Conservation (phyloP, 192 early-diverging fungal species). For the Coemansia guatemalensis region DNA sequence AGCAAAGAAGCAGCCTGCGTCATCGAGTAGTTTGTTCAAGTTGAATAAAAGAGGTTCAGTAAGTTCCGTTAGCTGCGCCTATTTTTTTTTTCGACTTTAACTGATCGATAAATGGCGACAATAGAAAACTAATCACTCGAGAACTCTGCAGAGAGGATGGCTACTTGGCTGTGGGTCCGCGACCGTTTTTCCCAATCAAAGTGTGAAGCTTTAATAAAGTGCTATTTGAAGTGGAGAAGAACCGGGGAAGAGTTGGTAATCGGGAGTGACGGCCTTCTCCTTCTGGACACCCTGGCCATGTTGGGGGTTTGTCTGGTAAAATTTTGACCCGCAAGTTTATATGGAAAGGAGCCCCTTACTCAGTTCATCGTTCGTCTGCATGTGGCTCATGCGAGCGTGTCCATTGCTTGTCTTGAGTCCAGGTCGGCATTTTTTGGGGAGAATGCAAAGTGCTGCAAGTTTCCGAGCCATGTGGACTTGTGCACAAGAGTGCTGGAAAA, state of each 20-base stretch:
- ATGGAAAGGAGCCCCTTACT: not conserved
- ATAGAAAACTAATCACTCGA: not conserved
- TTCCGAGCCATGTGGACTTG: conserved; percentile 22
- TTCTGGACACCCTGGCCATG: not conserved
- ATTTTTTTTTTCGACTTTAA: not conserved
- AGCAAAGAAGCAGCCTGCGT: conserved; percentile 34
- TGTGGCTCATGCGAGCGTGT: not conserved
- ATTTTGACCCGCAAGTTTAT: not conserved
- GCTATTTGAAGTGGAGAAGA: not conserved
- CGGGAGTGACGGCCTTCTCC: not conserved
- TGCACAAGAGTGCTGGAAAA: not conserved
- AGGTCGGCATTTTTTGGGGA: not conserved
- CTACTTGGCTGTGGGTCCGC: not conserved
- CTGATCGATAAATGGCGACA: not conserved
- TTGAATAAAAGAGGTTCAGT: not conserved
- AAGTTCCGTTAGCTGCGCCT: not conserved
- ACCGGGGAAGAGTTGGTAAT: not conserved
- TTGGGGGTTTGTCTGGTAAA: not conserved
- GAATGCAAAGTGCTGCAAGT: not conserved
- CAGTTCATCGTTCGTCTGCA: not conserved
- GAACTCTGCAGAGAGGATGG: not conserved
- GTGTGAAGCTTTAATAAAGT: not conserved
- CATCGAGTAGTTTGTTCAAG: conserved; percentile 7
- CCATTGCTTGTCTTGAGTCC: not conserved
- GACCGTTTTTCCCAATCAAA: not conserved